phyloP scores from a whole-genome alignment of 192 early-diverging fungal genomes.

The Dissophora ornata region DNA sequence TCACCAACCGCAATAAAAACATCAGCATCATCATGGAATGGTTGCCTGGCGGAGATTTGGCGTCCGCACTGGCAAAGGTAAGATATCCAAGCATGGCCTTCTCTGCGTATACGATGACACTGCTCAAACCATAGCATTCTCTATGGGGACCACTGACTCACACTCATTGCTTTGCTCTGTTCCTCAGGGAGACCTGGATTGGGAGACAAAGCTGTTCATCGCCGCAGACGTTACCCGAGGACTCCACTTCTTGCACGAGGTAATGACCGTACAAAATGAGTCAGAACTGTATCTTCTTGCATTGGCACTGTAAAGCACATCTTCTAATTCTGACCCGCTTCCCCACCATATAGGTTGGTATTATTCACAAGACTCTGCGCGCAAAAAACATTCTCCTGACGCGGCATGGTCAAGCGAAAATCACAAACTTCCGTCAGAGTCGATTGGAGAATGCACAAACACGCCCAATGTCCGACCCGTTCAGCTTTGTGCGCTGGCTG shows the following conservation, averaged over 20 bases:
- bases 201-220: conserved; percentile 49
- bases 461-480: conserved; percentile 51
- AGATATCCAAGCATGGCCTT: neutral
- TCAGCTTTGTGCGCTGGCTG: conserved; percentile 53
- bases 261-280: neutral
- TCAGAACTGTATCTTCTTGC: neutral
- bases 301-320: too few relatives aligned
- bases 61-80: conserved; percentile 31
- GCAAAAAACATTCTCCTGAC: conserved; percentile 53
- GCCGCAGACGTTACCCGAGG: conserved; percentile 43
- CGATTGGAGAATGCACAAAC: conserved; percentile 42
- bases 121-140: too few relatives aligned
- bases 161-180: neutral
- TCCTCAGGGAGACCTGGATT: conserved; percentile 37
- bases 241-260: conserved; percentile 43
- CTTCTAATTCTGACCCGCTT: too few relatives aligned
- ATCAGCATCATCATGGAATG: conserved; percentile 55
- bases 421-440: conserved; percentile 51
- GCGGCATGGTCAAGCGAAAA: conserved; percentile 39
- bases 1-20: conserved; percentile 48
- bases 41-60: conserved; percentile 49
- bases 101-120: too few relatives aligned
- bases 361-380: conserved; percentile 47
- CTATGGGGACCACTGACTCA: neutral
- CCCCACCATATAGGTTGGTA: conserved; percentile 25